Percentiles rank a stretch among this genome's conserved stretches.
Evolutionary conservation across 306 rosid species (phyloP).

Genomic region (Vigna trinervia): DNA sequence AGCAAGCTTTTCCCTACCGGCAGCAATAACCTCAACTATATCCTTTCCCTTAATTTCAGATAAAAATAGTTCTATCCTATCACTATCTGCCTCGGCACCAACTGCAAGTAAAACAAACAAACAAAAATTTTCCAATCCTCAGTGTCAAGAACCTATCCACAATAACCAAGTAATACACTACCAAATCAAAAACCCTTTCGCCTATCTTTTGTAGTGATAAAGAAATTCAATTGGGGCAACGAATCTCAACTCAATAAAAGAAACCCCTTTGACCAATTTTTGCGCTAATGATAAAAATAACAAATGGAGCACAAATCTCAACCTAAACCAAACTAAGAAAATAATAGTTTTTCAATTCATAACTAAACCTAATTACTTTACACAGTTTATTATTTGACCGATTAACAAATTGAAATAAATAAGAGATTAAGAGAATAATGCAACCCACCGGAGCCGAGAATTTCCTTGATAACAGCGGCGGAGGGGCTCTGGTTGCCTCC

Average conservation of each 20-base stretch:
- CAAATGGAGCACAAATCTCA: neutral
- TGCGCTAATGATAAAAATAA: no score
- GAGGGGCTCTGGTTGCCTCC: conserved; percentile 67
- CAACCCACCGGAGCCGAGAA: conserved; percentile 50
- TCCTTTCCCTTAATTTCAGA: conserved; percentile 73
- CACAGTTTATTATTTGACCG: neutral
- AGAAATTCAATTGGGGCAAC: neutral
- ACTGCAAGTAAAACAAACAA: conserved; percentile 46
- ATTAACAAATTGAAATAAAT: neutral
- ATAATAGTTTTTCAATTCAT: neutral
- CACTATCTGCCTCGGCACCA: conserved; percentile 74
- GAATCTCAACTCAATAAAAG: neutral
- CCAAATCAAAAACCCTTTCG: neutral
- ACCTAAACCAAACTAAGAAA: neutral
- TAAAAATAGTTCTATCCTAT: conserved; percentile 56
- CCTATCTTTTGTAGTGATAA: neutral
- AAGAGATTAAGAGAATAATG: neutral
- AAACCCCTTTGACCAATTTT: no score
- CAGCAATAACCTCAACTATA: conserved; percentile 72
- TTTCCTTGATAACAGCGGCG: conserved; percentile 48
- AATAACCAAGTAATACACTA: neutral
- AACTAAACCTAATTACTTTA: conserved; percentile 2
- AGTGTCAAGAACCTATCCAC: neutral
- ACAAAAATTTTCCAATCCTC: neutral
- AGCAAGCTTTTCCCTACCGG: conserved; percentile 75